A percentile compares a stretch with the other conserved stretches of the same genome.
Evolutionary conservation across 306 rosid species (phyloP).

Genomic region (Lathyrus aphaca): DNA sequence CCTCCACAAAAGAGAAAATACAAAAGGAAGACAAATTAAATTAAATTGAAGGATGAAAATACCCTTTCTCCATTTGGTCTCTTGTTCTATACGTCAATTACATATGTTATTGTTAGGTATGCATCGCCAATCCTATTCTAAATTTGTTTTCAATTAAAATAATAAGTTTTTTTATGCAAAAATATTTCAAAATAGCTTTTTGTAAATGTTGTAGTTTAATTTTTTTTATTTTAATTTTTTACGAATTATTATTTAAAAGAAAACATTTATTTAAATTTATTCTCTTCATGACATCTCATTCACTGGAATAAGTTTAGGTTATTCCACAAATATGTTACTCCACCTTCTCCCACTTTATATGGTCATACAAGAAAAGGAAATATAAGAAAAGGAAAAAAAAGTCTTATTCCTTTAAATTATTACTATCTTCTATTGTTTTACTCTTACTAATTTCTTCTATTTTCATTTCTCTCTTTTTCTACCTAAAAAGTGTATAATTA

Average conservation of each 20-base stretch:
- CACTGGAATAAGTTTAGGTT: background rate
- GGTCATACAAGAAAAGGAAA: background rate
- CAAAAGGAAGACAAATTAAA: background rate
- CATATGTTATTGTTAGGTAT: too few species aligned
- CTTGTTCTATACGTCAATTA: too few species aligned
- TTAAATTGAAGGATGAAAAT: background rate
- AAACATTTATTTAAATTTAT: too few species aligned
- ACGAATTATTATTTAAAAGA: too few species aligned
- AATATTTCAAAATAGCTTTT: too few species aligned
- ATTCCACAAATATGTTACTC: background rate
- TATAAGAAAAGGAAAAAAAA: background rate
- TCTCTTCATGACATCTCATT: background rate
- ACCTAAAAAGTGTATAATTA: background rate
- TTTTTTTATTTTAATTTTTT: too few species aligned
- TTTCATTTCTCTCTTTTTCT: background rate
- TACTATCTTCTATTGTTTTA: conserved; percentile 1
- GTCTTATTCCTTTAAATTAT: background rate
- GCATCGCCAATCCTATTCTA: too few species aligned
- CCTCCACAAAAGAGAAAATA: background rate
- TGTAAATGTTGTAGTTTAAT: too few species aligned
- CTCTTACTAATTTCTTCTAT: background rate
- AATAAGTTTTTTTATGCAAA: too few species aligned
- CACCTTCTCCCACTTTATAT: background rate
- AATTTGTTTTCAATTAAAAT: too few species aligned
- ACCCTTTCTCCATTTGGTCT: too few species aligned